These are phyloP conservation scores for Tricholoma hemisulphureum DNA, from an alignment of 768 basidiomycete species.

Conservation along the genomic window DNA sequence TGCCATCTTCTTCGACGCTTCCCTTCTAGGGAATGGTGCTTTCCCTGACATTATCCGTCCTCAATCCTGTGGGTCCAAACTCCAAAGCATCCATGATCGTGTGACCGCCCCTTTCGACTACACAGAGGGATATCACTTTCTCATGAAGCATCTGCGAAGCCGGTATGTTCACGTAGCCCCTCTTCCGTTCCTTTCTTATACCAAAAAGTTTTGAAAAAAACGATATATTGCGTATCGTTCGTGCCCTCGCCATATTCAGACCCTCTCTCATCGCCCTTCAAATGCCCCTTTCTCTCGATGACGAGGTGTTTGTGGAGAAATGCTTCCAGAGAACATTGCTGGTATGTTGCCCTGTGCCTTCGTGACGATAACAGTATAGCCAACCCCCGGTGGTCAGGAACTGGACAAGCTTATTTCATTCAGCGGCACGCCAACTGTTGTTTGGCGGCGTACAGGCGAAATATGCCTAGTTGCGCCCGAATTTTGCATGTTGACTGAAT, in stretches of 20 bases:
- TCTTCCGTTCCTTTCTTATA: constrained; percentile 18
- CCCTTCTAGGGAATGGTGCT: constrained; percentile 30
- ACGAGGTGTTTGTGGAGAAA: constrained; percentile 94
- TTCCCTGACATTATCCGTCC: constrained; percentile 11
- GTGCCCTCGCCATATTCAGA: constrained; percentile 90
- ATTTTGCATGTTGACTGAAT: constrained; percentile 92
- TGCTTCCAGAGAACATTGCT: constrained; percentile 93
- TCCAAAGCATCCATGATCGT: constrained; percentile 64
- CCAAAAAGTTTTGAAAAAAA: constrained; percentile 86
- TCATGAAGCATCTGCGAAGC: constrained; percentile 89
- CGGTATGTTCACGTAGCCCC: constrained; percentile 55
- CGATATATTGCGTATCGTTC: constrained; percentile 91
- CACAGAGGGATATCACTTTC: constrained; percentile 92
- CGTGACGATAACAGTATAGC: constrained; percentile 4
- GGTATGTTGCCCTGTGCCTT: constrained; percentile 43
- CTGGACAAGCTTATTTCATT: constrained; percentile 96
- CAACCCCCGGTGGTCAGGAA: constrained; percentile 53
- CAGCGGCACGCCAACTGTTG: constrained; percentile 95
- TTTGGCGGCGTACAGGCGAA: constrained; percentile 98
- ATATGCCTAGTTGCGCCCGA: constrained; percentile 96
- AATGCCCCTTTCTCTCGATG: constrained; percentile 95
- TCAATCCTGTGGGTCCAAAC: constrained; percentile 34
- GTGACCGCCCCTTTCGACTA: constrained; percentile 86
- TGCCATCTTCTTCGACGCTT: constrained; percentile 28
- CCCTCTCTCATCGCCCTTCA: constrained; percentile 97